Base-by-base conservation (phyloP, 1,284 basidiomycete genomes). In the Ustilago cynodontis region DNA sequence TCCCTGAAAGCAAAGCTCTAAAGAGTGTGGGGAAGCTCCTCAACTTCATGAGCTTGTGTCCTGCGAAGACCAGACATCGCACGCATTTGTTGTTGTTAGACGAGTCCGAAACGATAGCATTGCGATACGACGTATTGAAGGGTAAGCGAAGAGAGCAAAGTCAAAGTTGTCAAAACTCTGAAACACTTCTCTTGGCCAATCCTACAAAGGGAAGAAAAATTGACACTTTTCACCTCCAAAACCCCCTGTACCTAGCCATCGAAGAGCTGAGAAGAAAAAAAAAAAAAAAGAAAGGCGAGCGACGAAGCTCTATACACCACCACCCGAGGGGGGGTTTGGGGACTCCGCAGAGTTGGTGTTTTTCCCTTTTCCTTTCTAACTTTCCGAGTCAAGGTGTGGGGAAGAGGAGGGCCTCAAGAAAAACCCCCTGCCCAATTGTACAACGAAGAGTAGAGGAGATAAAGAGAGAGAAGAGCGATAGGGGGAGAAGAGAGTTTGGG, bases 251-350 rank as follows among this genome's bases (percentile, higher is more conserved):
- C 18, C n/a, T 41, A 4, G 8, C 39, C 39, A 7, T 9, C 13
- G 7, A 14, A 41, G n/a, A 41, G 8, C n/a, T 41, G 7, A 41
- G 8, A 7, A 41, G 13, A 20, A 16, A 3, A 4, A 45, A 16
- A 11, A 7, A n/a, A 26, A 13, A 24, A 16, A 14, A 8, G 35
- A 43, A 41, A 51, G 6, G 10, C 63, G 63, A 65, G 63, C 63
- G 43, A 29, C 49, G 14, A 58, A 58, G 55, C 55, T 65, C 63
- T 65, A 43, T 51, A 50, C 55, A 59, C 63, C 29, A 31, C 14
- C 13, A 52, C 35, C 35, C 35, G 31, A 31, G 35, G 37, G 49
- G 16, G 24, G 26, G 10, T 39, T 37, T 52, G n/a, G 18, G 33
- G 14, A 26, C 53, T 55, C 53, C 53, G 35, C 37, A 55, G 53